A percentile compares a stretch with the other conserved stretches of the same genome.
Evolutionary conservation across 805 yeast species (phyloP).

Genomic region (Pichia exigua): DNA sequence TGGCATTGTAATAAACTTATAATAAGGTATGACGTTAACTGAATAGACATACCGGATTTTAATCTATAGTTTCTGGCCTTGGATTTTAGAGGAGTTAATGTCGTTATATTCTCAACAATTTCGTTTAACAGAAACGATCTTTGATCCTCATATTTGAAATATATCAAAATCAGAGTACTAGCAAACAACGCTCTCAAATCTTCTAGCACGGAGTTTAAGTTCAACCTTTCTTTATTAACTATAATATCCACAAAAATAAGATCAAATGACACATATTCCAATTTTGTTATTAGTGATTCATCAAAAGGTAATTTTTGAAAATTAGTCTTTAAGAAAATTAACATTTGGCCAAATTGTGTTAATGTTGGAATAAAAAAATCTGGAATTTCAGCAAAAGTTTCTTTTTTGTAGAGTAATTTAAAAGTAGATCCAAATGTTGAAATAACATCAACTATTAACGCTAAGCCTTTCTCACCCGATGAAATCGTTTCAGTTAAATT

Average conservation of each 20-base stretch:
- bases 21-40: constrained; percentile 39
- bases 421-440: not conserved
- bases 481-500: not conserved
- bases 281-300: constrained; percentile 35
- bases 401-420: not conserved
- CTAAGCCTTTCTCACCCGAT: not conserved
- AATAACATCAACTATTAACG: constrained; percentile 1
- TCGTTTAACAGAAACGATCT: constrained; percentile 56
- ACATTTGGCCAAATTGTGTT: not conserved
- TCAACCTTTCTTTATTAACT: not conserved
- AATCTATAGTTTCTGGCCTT: constrained; percentile 37
- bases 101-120: constrained; percentile 42
- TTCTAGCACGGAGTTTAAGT: constrained; percentile 11
- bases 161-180: constrained; percentile 31
- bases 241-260: constrained; percentile 34
- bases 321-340: not conserved
- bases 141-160: constrained; percentile 40
- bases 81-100: constrained; percentile 38
- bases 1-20: constrained; percentile 33
- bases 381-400: constrained; percentile 3
- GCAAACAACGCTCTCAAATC: constrained; percentile 25
- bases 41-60: constrained; percentile 40
- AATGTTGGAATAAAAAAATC: constrained; percentile 1
- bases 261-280: constrained; percentile 45
- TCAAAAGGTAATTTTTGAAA: constrained; percentile 9